Evolutionary conservation across 2,329 filamentous ascomycete genomes (phyloP), one percentile per base, ranked within the genome.

Genomic region (Ophiosphaerella narmari): DNA sequence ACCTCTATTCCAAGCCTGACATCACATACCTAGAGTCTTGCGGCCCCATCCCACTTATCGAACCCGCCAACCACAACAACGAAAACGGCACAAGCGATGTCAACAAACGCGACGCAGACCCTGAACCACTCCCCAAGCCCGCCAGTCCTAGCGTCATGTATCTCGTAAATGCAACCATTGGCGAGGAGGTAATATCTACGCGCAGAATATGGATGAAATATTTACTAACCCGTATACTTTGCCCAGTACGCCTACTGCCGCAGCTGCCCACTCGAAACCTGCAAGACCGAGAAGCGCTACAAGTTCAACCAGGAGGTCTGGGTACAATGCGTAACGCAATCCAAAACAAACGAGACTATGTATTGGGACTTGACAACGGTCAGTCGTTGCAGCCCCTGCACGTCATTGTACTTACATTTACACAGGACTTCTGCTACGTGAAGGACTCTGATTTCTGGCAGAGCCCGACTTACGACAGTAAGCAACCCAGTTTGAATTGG

Each of bases 121-220:
- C 52, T 11, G n/a, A 48, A 11, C 13, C 34, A 18, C 12, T n/a
- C 32, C 50, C 55, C 1, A 32, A 46, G 11, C 47, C 51, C 9
- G 35, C n/a, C 9, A 47, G 53, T 1, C 16, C 53, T 8, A 42
- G 42, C 13, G 32, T 52, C 3, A 42, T 51, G 14, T 70, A 67
- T 46, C 55, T 70, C 18, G 58, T 67, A 52, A 67, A 68, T 35
- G 63, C 64, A 1, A 70, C 64, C 1, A 57, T 68, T 3, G 65
- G 66, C 35, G 64, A 67, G 18, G 65, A 70, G 26, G 26, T 29
- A 29, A 29, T 29, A 3, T 11, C 11, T 11, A 29, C 11, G 26
- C 11, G 11, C 26, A 8, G 11, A 7, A 29, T 29, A 3, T 6
- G 11, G 2, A 29, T 29, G 26, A 29, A 11, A 11, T 11, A 29